phyloP scores from a whole-genome alignment of 2,329 filamentous ascomycete genomes.

The Pestalotiopsis sp. region DNA sequence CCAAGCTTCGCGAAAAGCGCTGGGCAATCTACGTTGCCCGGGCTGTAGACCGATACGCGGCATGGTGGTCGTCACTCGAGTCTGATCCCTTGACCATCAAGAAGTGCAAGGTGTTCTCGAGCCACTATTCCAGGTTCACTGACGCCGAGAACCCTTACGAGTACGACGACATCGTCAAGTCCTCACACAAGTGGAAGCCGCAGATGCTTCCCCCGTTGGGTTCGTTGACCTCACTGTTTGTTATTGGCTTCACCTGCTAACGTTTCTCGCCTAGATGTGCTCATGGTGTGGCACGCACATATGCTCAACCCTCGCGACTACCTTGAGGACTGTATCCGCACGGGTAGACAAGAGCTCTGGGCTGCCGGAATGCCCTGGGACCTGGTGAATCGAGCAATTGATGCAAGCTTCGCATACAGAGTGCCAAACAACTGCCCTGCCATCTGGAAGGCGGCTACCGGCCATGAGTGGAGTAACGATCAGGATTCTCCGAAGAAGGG shows the following conservation, averaged over 20 bases:
- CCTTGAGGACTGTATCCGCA: slow-evolving; percentile 72
- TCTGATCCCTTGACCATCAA: slow-evolving; percentile 33
- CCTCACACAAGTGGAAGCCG: slow-evolving; percentile 36
- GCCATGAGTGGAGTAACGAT: slow-evolving; percentile 61
- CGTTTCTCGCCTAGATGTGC: slow-evolving; percentile 54
- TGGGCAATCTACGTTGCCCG: slow-evolving; percentile 72
- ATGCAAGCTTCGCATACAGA: slow-evolving; percentile 60
- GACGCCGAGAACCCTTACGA: slow-evolving; percentile 9
- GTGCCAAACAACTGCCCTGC: slow-evolving; percentile 45
- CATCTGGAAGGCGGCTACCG: slow-evolving; percentile 51
- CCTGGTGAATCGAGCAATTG: slow-evolving; percentile 58
- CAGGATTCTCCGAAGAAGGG: slow-evolving; percentile 51
- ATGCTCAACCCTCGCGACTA: slow-evolving; percentile 78
- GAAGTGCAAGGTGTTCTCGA: no score
- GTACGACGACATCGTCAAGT: slow-evolving; percentile 38
- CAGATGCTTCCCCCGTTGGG: slow-evolving; percentile 61
- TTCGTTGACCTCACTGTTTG: slow-evolving; percentile 27
- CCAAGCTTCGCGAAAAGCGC: slow-evolving; percentile 68
- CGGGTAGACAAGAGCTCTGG: slow-evolving; percentile 60
- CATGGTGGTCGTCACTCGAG: slow-evolving; percentile 60
- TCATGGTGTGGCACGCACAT: slow-evolving; percentile 81
- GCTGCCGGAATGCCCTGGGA: slow-evolving; percentile 68
- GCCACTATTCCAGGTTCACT: no score
- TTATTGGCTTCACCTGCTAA: slow-evolving; percentile 25
- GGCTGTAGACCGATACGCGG: slow-evolving; percentile 69